These are phyloP conservation scores for Primulina eburnea DNA, from an alignment of 257 asterid species.

Conservation along the genomic window DNA sequence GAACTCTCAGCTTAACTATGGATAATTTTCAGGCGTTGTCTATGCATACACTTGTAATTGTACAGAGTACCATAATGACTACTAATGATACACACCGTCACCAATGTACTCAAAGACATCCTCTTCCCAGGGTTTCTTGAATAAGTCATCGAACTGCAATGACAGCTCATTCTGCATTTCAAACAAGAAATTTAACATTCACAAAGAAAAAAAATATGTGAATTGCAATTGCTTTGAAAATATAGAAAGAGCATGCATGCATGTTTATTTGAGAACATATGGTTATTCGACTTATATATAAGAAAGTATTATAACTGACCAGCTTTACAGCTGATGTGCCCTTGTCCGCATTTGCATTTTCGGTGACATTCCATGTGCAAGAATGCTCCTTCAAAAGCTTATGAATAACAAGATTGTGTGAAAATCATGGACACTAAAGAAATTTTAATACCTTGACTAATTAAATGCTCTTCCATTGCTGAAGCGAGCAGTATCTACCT, in stretches of 20 bases:
- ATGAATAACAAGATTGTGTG: conserved; percentile 17
- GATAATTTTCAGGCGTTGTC: conserved; percentile 10
- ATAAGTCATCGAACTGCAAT: conserved; percentile 90
- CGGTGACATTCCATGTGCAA: conserved; percentile 55
- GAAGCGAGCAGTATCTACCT: conserved; percentile 42
- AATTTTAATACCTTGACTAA: not conserved
- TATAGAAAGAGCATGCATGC: conserved; percentile 12
- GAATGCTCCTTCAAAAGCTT: conserved; percentile 55
- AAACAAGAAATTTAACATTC: conserved; percentile 25
- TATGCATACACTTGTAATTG: conserved; percentile 16
- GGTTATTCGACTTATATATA: not conserved
- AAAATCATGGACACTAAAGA: conserved; percentile 19
- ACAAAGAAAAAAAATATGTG: conserved; percentile 24
- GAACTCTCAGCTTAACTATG: conserved; percentile 25
- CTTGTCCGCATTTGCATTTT: conserved; percentile 36
- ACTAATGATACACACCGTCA: conserved; percentile 57
- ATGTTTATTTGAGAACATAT: not conserved
- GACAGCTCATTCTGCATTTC: conserved; percentile 76
- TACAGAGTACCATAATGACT: conserved; percentile 21
- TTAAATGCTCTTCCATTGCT: conserved; percentile 18
- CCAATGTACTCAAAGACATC: conserved; percentile 45
- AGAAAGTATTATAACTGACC: conserved; percentile 49
- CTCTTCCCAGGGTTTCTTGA: conserved; percentile 94
- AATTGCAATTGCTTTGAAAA: conserved; percentile 10
- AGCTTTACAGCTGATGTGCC: conserved; percentile 42